Percentiles rank a stretch among this genome's conserved stretches.
Conservation (phyloP, 805 yeast species). For the Starmerella tilneyi region DNA sequence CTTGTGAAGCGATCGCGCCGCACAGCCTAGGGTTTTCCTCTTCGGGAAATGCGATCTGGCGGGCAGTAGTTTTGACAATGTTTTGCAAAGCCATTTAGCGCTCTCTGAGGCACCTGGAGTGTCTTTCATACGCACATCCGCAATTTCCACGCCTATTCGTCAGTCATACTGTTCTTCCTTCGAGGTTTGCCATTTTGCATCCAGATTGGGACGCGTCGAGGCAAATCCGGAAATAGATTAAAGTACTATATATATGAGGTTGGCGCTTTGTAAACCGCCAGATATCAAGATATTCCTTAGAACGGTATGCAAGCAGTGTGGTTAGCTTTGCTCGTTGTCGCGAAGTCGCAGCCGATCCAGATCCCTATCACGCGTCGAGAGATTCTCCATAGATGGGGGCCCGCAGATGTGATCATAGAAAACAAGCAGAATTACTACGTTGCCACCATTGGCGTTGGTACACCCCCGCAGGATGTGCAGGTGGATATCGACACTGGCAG, state of each 20-base stretch:
- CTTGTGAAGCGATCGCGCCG: no score
- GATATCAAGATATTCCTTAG: no score
- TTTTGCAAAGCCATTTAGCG: no score
- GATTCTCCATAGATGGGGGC: not conserved
- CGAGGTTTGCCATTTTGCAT: no score
- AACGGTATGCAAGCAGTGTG: no score
- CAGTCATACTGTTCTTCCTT: no score
- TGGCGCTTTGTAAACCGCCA: no score
- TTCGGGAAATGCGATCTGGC: not conserved
- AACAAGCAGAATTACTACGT: slow-evolving; percentile 6
- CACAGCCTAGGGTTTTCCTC: slow-evolving; percentile 1
- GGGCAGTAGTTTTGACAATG: not conserved
- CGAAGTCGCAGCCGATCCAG: not conserved
- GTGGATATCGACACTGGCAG: slow-evolving; percentile 24
- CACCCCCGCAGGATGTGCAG: slow-evolving; percentile 44
- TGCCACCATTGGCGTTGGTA: slow-evolving; percentile 34
- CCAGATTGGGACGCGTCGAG: no score
- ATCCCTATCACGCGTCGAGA: not conserved
- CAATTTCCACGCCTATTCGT: no score
- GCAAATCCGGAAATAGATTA: no score
- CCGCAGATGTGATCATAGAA: not conserved
- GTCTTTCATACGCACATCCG: no score
- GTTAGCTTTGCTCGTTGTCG: not conserved
- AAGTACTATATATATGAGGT: not conserved
- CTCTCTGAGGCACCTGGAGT: no score